phyloP scores from a whole-genome alignment of 495 filamentous ascomycete species.

The Xylaria intraflava region DNA sequence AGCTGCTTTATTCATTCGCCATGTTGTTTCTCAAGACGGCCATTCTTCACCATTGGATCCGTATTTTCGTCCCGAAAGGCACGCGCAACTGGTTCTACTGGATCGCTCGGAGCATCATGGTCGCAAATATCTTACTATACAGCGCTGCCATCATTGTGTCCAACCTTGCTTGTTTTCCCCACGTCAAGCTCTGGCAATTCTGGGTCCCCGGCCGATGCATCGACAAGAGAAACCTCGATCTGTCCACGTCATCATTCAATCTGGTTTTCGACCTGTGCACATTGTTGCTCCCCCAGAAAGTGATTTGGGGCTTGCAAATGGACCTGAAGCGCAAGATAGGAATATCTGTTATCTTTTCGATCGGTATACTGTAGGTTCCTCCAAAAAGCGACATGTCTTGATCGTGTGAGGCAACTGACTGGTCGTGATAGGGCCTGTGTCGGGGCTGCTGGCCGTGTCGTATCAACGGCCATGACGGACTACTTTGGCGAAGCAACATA shows the following conservation, averaged over 20 bases:
- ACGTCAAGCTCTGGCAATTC: slow-evolving; percentile 20
- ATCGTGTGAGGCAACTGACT: too few species aligned
- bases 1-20: slow-evolving; percentile 16
- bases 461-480: background rate
- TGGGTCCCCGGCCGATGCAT: slow-evolving; percentile 19
- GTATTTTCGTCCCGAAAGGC: slow-evolving; percentile 21
- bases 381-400: too few species aligned
- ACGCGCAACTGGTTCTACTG: slow-evolving; percentile 16
- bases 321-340: slow-evolving; percentile 15
- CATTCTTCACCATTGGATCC: slow-evolving; percentile 33
- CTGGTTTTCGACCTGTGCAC: slow-evolving; percentile 26
- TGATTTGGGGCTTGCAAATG: slow-evolving; percentile 25
- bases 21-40: slow-evolving; percentile 28
- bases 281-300: slow-evolving; percentile 24
- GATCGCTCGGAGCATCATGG: slow-evolving; percentile 27
- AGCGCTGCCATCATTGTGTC: slow-evolving; percentile 33
- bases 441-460: background rate
- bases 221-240: slow-evolving; percentile 9
- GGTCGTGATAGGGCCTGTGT: background rate
- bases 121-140: slow-evolving; percentile 32
- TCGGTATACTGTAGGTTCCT: slow-evolving; percentile 29
- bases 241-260: slow-evolving; percentile 13
- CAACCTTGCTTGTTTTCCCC: slow-evolving; percentile 38
- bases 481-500: background rate
- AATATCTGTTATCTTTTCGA: slow-evolving; percentile 22